Evolutionary conservation across 805 yeast species (phyloP).

Genomic region (Teunomyces pallodes): DNA sequence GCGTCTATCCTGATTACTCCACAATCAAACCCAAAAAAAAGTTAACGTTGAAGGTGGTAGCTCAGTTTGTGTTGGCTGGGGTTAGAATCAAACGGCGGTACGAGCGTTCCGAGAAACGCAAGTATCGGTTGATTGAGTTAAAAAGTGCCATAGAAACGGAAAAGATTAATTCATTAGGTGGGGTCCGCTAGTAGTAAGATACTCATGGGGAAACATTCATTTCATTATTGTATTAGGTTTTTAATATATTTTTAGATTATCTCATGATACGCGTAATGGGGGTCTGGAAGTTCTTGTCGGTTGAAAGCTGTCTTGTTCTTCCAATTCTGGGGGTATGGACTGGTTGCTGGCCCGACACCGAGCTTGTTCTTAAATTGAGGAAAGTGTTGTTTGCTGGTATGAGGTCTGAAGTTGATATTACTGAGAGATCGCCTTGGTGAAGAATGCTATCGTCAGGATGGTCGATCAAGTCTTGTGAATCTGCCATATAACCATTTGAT

Average conservation of each 20-base stretch:
- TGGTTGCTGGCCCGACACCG: constrained; percentile 10
- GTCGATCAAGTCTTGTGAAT: constrained; percentile 10
- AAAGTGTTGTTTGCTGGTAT: constrained; percentile 27
- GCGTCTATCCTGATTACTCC: constrained; percentile 33
- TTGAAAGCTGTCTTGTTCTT: constrained; percentile 37
- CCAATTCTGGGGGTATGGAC: constrained; percentile 39
- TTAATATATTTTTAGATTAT: not conserved
- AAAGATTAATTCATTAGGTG: constrained; percentile 8
- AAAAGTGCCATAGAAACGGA: constrained; percentile 31
- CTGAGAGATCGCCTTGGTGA: constrained; percentile 33
- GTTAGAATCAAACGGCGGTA: constrained; percentile 32
- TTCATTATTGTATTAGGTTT: constrained; percentile 2
- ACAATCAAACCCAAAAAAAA: constrained; percentile 13
- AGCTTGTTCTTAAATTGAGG: constrained; percentile 16
- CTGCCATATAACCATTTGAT: constrained; percentile 25
- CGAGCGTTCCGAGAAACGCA: constrained; percentile 26
- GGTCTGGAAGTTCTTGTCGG: constrained; percentile 40
- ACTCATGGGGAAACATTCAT: not conserved
- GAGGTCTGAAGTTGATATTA: constrained; percentile 29
- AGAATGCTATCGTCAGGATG: constrained; percentile 24
- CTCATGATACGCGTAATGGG: constrained; percentile 41
- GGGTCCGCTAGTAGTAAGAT: not conserved
- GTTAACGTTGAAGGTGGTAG: constrained; percentile 31
- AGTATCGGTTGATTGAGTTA: constrained; percentile 23
- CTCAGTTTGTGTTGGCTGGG: constrained; percentile 36